These are phyloP conservation scores for Fusarium napiforme DNA, from an alignment of 2,329 filamentous ascomycete genomes.

Conservation along the genomic window DNA sequence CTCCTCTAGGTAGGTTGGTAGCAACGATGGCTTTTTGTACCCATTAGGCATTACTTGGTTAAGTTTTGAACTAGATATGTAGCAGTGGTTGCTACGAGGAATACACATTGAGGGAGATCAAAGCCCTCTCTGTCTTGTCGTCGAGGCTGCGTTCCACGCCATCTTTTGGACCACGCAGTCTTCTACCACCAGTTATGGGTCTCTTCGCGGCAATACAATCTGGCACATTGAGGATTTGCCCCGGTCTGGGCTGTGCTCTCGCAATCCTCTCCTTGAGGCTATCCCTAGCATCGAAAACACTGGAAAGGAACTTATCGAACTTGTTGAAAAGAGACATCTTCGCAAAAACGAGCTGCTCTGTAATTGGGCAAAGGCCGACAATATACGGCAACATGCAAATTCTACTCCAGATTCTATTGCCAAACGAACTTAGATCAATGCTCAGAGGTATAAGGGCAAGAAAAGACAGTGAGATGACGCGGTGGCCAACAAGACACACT, in stretches of 20 bases:
- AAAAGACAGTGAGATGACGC: neutral
- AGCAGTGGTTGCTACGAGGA: no score
- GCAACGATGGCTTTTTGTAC: no score
- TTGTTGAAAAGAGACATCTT: neutral
- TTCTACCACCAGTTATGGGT: neutral
- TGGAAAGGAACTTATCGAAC: neutral
- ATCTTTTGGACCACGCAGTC: neutral
- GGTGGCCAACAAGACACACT: neutral
- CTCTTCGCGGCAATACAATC: neutral
- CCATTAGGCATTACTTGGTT: no score
- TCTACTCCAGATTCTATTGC: neutral
- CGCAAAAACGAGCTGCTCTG: neutral
- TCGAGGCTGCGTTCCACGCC: neutral
- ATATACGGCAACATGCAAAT: neutral
- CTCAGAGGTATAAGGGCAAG: neutral
- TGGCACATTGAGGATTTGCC: neutral
- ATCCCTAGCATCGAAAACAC: neutral
- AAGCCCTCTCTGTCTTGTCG: no score
- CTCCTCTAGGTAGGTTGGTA: no score
- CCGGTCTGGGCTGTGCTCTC: neutral
- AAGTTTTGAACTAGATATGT: no score
- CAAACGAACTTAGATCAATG: neutral
- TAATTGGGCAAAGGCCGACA: neutral
- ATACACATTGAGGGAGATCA: no score
- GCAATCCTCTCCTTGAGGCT: neutral